Conservation (phyloP, 208 protist genomes). For the Acanthamoeba sp. region DNA sequence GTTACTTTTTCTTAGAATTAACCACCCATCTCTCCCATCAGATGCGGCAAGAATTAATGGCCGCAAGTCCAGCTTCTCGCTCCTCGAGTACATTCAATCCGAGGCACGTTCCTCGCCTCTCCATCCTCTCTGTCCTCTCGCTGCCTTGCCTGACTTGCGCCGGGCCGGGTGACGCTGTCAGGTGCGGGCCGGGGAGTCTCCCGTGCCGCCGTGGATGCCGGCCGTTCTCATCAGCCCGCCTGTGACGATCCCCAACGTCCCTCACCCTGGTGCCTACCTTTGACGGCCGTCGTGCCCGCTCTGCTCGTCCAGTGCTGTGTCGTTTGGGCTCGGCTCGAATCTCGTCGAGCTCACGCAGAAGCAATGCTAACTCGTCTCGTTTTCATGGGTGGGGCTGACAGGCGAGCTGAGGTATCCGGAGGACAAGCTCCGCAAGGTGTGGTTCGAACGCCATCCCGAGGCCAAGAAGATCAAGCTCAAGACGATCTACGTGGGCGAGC, state of each 20-base stretch:
- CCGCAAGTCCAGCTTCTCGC: conserved; percentile 43
- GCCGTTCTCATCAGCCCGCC: background rate
- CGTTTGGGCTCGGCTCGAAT: background rate
- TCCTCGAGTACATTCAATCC: conserved; percentile 34
- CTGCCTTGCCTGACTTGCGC: background rate
- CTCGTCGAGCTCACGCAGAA: too few relatives aligned
- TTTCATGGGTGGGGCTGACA: background rate
- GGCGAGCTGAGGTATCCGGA: background rate
- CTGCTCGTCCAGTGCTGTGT: background rate
- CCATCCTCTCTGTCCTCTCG: background rate
- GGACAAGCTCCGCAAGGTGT: conserved; percentile 44
- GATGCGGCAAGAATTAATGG: conserved; percentile 33
- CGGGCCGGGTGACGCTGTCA: background rate
- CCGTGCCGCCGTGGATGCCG: conserved; percentile 48
- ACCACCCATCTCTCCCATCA: background rate
- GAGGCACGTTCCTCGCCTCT: background rate
- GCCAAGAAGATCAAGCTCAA: conserved; percentile 31
- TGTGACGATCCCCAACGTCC: conserved; percentile 26
- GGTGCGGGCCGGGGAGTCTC: background rate
- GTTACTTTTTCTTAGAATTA: too few relatives aligned
- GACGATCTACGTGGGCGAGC: conserved; percentile 47
- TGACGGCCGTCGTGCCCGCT: too few relatives aligned
- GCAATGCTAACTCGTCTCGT: too few relatives aligned
- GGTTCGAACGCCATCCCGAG: conserved; percentile 47
- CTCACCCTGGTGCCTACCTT: conserved; percentile 10